phyloP scores from a whole-genome alignment of 2,329 filamentous ascomycete species.

The Penicillium expansum region DNA sequence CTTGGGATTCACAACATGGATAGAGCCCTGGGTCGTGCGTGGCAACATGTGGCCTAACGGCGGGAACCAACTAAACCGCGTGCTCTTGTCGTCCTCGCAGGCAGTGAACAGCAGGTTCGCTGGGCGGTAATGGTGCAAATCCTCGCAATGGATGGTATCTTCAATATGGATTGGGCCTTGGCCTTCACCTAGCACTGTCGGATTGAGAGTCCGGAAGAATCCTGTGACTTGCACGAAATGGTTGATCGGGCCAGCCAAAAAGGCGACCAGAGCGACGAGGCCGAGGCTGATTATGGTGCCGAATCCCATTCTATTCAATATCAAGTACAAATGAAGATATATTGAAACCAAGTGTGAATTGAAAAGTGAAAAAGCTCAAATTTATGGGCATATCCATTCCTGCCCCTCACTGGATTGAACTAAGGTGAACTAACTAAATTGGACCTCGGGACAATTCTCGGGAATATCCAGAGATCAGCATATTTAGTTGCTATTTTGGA shows the following conservation, averaged over 20 bases:
- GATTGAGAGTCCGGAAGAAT: slow-evolving; percentile 20
- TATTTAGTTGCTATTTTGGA: neutral
- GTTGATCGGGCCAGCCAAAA: slow-evolving; percentile 17
- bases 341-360: neutral
- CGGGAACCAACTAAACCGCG: slow-evolving; percentile 55
- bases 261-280: slow-evolving; percentile 21
- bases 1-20: slow-evolving; percentile 54
- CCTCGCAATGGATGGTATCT: slow-evolving; percentile 59
- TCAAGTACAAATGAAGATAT: no score
- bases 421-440: no score
- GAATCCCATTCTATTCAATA: slow-evolving; percentile 19
- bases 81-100: slow-evolving; percentile 49
- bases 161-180: slow-evolving; percentile 45
- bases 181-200: slow-evolving; percentile 24
- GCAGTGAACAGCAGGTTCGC: slow-evolving; percentile 55
- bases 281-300: slow-evolving; percentile 18
- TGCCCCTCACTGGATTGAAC: neutral
- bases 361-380: neutral
- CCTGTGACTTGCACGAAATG: slow-evolving; percentile 26
- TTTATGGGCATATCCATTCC: neutral
- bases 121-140: slow-evolving; percentile 55
- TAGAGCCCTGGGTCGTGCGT: slow-evolving; percentile 26
- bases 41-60: slow-evolving; percentile 44
- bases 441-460: no score
- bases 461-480: neutral